Evolutionary conservation across 2,329 filamentous ascomycete genomes (phyloP), one percentile per base, ranked within the genome.

Genomic region (Pseudocercospora eumusae): DNA sequence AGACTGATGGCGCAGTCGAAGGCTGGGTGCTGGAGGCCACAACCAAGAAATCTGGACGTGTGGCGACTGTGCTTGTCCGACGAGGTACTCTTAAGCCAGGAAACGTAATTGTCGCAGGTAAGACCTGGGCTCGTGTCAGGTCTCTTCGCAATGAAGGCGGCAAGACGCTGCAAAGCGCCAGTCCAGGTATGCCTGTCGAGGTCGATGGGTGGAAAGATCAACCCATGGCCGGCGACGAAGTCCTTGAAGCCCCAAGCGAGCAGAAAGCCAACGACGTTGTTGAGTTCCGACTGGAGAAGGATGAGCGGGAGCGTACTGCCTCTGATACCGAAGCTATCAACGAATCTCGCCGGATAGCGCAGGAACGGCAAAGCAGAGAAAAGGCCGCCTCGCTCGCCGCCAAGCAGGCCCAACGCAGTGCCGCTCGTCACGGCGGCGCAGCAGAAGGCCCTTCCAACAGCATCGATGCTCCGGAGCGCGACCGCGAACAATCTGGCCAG

Each of bases 21-120:
- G 95, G 95, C 15, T 97, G 93, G 91, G 84, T 99, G 18, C 84
- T 99, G 5, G 95, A 99, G 79, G 92, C 91, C 44, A 91, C 90
- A 59, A 90, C 96, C 15, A 97, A 96, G 78, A 84, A 86, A 18
- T 85, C 88, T 42, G 95, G 95, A 42, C 91, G 91, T 68, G 88
- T 91, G 9, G 95, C 95, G 4, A 97, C 95, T 0, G 85, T 97
- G 0, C 86, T 99, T 5, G 88, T 99, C 57, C 90, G 92, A 68
- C 87, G 91, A 61, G 95, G 95, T 54, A 98, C 93, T 0, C 82
- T 99, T 44, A 86, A 87, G 6, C 82, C 84, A 0, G 95, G 95
- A 18, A 89, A 96, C 74, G 83, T 90, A 60, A 86, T 99, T 57
- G 92, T 96, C 9, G 95, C 95, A 1, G 96, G 95, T 23, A 88